A percentile compares a stretch with the other conserved stretches of the same genome.
These are phyloP conservation scores for Albugo laibachii DNA, from an alignment of 352 stramenopile genomes.

Conservation along the genomic window DNA sequence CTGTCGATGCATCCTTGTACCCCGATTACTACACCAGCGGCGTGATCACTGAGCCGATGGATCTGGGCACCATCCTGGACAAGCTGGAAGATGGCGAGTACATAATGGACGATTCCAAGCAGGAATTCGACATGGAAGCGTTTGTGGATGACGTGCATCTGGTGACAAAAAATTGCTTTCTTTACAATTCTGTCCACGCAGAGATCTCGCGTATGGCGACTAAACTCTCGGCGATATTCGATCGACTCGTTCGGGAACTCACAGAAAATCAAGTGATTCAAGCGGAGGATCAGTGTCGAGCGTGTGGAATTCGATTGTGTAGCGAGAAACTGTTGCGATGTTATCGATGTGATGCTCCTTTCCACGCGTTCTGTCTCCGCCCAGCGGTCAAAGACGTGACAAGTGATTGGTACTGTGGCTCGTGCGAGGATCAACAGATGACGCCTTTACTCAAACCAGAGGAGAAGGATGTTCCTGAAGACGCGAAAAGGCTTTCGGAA, in stretches of 20 bases:
- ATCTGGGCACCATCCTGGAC: slow-evolving; percentile 58
- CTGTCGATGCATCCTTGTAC: slow-evolving; percentile 64
- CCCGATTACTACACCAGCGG: slow-evolving; percentile 62
- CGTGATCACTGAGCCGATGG: slow-evolving; percentile 59
- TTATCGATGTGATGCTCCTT: slow-evolving; percentile 65
- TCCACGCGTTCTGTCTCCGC: slow-evolving; percentile 65
- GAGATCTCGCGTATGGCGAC: slow-evolving; percentile 57
- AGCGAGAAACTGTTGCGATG: slow-evolving; percentile 45
- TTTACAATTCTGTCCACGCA: slow-evolving; percentile 65
- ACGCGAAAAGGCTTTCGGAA: slow-evolving; percentile 16
- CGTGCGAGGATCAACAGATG: slow-evolving; percentile 29
- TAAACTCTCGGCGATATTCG: slow-evolving; percentile 59
- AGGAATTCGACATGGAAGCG: slow-evolving; percentile 25
- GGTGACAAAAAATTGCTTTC: slow-evolving; percentile 75
- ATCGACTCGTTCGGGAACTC: slow-evolving; percentile 65
- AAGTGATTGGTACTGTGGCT: slow-evolving; percentile 55
- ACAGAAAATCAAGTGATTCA: slow-evolving; percentile 34
- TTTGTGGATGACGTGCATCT: slow-evolving; percentile 67
- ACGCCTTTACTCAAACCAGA: slow-evolving; percentile 12
- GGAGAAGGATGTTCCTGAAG: slow-evolving; percentile 12
- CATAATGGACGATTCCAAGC: slow-evolving; percentile 27
- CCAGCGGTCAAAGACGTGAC: slow-evolving; percentile 33
- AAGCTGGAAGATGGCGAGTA: slow-evolving; percentile 77
- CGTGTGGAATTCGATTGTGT: slow-evolving; percentile 48
- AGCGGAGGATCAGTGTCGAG: slow-evolving; percentile 63